These are phyloP conservation scores for Ganoderma meredithae DNA, from an alignment of 1,284 basidiomycete genomes.

Conservation along the genomic window DNA sequence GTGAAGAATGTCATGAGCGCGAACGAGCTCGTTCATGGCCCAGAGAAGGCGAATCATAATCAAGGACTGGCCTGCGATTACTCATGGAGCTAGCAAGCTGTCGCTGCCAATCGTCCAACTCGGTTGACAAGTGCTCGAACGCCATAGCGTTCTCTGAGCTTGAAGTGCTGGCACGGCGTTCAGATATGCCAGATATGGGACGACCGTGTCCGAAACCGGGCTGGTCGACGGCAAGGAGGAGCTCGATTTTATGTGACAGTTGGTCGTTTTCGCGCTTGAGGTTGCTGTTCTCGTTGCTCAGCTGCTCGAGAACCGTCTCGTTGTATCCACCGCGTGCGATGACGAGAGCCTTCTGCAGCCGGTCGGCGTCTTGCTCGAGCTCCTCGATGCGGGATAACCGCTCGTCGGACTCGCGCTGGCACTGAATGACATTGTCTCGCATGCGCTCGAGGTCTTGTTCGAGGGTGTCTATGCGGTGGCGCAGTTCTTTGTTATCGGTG, in stretches of 20 bases:
- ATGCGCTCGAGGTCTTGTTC: slow-evolving; percentile 78
- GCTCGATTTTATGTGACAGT: slow-evolving; percentile 84
- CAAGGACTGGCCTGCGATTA: slow-evolving; percentile 72
- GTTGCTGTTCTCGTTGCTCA: slow-evolving; percentile 78
- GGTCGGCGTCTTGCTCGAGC: slow-evolving; percentile 83
- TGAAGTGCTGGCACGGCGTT: slow-evolving; percentile 73
- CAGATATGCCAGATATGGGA: slow-evolving; percentile 69
- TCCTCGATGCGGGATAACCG: slow-evolving; percentile 78
- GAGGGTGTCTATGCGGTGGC: slow-evolving; percentile 74
- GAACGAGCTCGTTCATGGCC: slow-evolving; percentile 67
- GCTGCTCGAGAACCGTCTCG: slow-evolving; percentile 75
- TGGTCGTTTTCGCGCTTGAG: slow-evolving; percentile 86
- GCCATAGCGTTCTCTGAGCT: slow-evolving; percentile 83
- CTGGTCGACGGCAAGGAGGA: slow-evolving; percentile 86
- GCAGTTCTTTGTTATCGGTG: slow-evolving; percentile 79
- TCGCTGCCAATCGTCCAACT: slow-evolving; percentile 84
- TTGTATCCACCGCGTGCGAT: slow-evolving; percentile 79
- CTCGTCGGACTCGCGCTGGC: slow-evolving; percentile 81
- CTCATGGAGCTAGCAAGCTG: slow-evolving; percentile 80
- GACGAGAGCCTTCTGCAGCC: slow-evolving; percentile 75
- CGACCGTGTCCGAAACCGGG: slow-evolving; percentile 68
- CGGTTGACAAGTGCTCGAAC: slow-evolving; percentile 77
- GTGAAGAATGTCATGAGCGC: slow-evolving; percentile 61
- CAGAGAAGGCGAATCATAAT: slow-evolving; percentile 60
- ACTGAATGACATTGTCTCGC: slow-evolving; percentile 75